Conservation (phyloP, 2,329 filamentous ascomycete genomes). For the Fusarium tricinctum region DNA sequence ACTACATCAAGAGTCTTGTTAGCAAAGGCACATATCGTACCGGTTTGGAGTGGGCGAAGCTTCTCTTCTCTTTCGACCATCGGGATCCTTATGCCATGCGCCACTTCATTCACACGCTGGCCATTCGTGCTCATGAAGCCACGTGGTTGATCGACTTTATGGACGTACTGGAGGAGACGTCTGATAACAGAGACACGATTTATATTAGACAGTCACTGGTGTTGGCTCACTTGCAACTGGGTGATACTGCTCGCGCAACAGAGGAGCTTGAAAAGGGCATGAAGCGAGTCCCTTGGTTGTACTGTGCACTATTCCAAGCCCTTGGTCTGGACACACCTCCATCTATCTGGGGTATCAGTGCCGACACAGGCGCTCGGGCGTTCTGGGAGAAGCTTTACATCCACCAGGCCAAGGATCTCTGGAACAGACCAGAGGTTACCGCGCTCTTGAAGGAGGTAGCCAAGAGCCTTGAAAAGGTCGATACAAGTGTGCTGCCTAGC, state of each 20-base stretch:
- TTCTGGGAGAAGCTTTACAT: slow-evolving; percentile 84
- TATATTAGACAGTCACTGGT: slow-evolving; percentile 84
- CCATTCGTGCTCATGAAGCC: slow-evolving; percentile 83
- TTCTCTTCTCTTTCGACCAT: slow-evolving; percentile 81
- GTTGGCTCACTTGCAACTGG: slow-evolving; percentile 80
- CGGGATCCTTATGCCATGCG: slow-evolving; percentile 86
- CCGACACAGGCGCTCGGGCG: slow-evolving; percentile 71
- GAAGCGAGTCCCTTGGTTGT: slow-evolving; percentile 84
- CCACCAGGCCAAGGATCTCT: slow-evolving; percentile 82
- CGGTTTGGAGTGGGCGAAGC: slow-evolving; percentile 92
- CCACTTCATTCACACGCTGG: slow-evolving; percentile 85
- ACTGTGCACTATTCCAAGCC: slow-evolving; percentile 82
- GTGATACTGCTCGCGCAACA: slow-evolving; percentile 75
- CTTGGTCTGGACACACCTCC: slow-evolving; percentile 83
- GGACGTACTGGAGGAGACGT: slow-evolving; percentile 58
- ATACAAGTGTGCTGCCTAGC: slow-evolving; percentile 56
- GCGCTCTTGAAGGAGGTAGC: slow-evolving; percentile 78
- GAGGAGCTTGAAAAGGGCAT: slow-evolving; percentile 77
- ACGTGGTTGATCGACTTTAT: slow-evolving; percentile 81
- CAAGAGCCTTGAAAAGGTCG: slow-evolving; percentile 64
- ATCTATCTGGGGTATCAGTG: slow-evolving; percentile 83
- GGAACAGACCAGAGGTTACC: slow-evolving; percentile 82
- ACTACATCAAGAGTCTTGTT: slow-evolving; percentile 87
- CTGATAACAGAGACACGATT: slow-evolving; percentile 61
- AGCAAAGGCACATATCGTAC: slow-evolving; percentile 95